Evolutionary conservation across 2,329 filamentous ascomycete genomes (phyloP).

Genomic region (Ophiostoma fasciatum): DNA sequence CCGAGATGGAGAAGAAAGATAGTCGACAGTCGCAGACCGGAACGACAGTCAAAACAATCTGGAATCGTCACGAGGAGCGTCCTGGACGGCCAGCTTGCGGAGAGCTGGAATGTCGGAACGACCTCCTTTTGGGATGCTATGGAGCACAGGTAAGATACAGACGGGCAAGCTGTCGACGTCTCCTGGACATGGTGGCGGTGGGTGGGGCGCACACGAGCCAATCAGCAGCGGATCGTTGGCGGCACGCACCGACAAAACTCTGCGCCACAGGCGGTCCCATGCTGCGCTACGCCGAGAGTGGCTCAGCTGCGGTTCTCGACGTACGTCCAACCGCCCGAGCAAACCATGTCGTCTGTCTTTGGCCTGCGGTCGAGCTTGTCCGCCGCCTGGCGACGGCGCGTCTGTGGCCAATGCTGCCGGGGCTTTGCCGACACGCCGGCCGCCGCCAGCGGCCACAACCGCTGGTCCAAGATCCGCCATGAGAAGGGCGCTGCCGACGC

Average conservation of each 20-base stretch:
- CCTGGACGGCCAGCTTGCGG: no score
- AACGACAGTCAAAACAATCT: no score
- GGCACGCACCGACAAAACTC: not conserved
- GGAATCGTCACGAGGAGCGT: no score
- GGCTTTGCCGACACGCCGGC: slow-evolving; percentile 30
- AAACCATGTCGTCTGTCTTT: not conserved
- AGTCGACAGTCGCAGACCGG: no score
- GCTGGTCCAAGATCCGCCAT: slow-evolving; percentile 94
- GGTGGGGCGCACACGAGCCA: not conserved
- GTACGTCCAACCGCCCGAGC: no score
- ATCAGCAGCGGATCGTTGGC: not conserved
- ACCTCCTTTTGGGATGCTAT: no score
- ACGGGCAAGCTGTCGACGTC: no score
- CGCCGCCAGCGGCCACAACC: slow-evolving; percentile 59
- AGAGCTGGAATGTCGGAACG: no score
- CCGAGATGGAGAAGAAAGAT: not conserved
- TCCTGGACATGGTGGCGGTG: not conserved
- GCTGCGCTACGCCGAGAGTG: not conserved
- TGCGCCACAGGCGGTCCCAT: not conserved
- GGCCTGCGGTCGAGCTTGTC: not conserved
- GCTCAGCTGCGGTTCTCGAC: not conserved
- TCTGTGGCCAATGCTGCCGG: slow-evolving; percentile 35
- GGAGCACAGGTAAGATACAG: no score
- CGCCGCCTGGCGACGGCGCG: slow-evolving; percentile 4
- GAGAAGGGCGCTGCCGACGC: slow-evolving; percentile 80